Base-by-base conservation (phyloP, 768 basidiomycete species). In the Leccinum boreale region DNA sequence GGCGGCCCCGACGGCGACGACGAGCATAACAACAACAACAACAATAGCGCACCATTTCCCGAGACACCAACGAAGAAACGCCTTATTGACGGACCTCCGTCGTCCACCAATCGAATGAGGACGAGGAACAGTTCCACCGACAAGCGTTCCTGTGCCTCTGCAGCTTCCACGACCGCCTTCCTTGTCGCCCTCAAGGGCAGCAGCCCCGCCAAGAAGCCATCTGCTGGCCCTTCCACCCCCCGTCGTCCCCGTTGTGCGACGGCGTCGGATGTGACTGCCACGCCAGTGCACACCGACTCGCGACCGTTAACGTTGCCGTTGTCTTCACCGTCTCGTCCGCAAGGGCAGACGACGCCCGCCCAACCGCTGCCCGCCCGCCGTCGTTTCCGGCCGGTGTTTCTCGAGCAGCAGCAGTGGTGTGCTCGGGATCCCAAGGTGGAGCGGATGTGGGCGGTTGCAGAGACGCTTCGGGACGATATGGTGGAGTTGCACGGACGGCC, bases 351-450 rank as follows among this genome's bases (percentile, higher is more conserved):
- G 0, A 54, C 57, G 1, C 67, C 60, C 21, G 48, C 55, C 11
- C 67, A 56, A 6, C 62, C 42, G 5, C 35, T 8, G 15, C 23
- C 21, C 23, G 56, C 63, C 17, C 69, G 68, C 10, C 48, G 28
- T 49, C 48, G 28, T 28, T 28, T 49, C 48, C 28, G 28, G 7
- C 7, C 24, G 5, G n/a, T 82, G 15, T 83, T 81, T 67, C 69
- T 76, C 3, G 81, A 81, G 60, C 76, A 78, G 19, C 63, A 74
- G 50, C 79, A 82, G 50, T 83, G 82, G 19, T 45, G 51, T 10
- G 52, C 47, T 11, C 39, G 9, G 9, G 39, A 39, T 5, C 46
- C 46, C 35, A 73, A 68, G 52, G 64, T 64, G n/a, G 65, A 65
- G 33, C 58, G 50, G n/a, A 62, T 70, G 45, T 72, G 72, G 71